phyloP scores from a whole-genome alignment of 495 filamentous ascomycete genomes.

The Penicillium waksmanii region DNA sequence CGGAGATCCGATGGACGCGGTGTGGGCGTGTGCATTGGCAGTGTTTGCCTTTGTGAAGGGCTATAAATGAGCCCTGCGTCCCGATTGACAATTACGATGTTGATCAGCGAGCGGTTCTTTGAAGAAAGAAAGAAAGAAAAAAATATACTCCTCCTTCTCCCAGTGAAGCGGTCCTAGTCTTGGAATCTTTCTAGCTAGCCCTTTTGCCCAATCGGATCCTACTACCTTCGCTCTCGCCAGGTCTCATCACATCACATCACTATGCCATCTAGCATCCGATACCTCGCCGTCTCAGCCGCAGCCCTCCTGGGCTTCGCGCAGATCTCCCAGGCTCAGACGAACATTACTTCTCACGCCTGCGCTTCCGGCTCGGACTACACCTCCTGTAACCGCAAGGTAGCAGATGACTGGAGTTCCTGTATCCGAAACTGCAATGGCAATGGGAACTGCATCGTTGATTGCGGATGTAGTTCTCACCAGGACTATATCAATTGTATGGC shows the following conservation, averaged over 20 bases:
- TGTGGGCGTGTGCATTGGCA: no score
- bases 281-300: conserved; percentile 20
- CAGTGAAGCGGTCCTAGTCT: no score
- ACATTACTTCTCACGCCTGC: conserved; percentile 29
- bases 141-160: no score
- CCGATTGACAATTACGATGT: neutral
- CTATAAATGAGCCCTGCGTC: neutral
- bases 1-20: conserved; percentile 7
- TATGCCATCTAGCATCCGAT: conserved; percentile 24
- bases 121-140: no score
- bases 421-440: conserved; percentile 25
- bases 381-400: conserved; percentile 29
- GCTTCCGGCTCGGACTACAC: conserved; percentile 22
- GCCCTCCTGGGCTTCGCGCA: conserved; percentile 21
- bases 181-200: no score
- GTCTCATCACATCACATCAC: neutral
- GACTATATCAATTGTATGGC: conserved; percentile 40
- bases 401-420: conserved; percentile 29
- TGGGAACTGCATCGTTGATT: conserved; percentile 31
- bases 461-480: conserved; percentile 33
- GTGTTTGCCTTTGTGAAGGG: neutral
- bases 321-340: conserved; percentile 28
- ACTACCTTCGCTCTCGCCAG: no score
- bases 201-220: no score
- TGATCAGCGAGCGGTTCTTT: no score